Conservation (phyloP, 345 rosid genomes). For the Cardamine chenopodiifolia region DNA sequence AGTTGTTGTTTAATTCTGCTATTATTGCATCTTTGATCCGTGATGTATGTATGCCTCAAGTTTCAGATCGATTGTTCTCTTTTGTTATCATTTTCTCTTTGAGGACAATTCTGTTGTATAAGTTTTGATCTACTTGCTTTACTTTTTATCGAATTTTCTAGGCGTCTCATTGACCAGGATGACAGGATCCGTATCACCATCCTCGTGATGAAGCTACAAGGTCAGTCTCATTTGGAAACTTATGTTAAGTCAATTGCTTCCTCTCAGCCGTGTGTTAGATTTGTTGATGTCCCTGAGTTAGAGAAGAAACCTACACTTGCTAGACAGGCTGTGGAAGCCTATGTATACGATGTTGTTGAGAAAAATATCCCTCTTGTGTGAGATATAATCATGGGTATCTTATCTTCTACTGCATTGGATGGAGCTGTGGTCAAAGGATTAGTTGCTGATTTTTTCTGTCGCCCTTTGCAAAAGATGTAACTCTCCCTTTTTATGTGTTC, state of each 20-base stretch:
- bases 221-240: constrained; percentile 35
- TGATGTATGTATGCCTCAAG: constrained; percentile 36
- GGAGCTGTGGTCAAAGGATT: constrained; percentile 45
- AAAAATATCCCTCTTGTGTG: constrained; percentile 36
- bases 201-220: constrained; percentile 39
- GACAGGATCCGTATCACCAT: constrained; percentile 48
- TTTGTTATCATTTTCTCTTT: neutral
- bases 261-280: constrained; percentile 36
- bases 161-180: constrained; percentile 45
- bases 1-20: neutral
- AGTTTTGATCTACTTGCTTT: neutral
- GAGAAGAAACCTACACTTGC: constrained; percentile 21
- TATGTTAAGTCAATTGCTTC: constrained; percentile 37
- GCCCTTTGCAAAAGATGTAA: constrained; percentile 43
- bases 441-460: constrained; percentile 54
- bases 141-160: constrained; percentile 50
- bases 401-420: constrained; percentile 32
- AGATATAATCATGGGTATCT: constrained; percentile 24
- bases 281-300: constrained; percentile 40
- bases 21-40: constrained; percentile 5
- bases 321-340: constrained; percentile 34
- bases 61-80: constrained; percentile 7
- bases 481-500: constrained; percentile 57
- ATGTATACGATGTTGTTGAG: constrained; percentile 19
- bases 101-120: neutral